A percentile compares a stretch with the other conserved stretches of the same genome.
Conservation (phyloP, 2,329 filamentous ascomycete species). For the Zasmidium angulare region DNA sequence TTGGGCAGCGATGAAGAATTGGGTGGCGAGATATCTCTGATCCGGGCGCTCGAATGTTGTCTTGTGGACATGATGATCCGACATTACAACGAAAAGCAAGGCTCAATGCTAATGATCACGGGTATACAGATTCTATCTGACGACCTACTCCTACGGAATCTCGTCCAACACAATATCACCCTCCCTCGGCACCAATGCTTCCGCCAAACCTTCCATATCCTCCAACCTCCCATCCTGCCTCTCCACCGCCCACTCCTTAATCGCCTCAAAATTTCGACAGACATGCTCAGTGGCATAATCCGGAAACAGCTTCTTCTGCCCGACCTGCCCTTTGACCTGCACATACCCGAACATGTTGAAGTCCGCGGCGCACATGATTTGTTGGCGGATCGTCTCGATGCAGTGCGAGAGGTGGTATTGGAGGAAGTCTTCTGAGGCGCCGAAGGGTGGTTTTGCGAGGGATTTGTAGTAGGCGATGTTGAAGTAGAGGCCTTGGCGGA, state of each 20-base stretch:
- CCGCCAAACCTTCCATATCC: not conserved
- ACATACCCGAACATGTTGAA: slow-evolving; percentile 62
- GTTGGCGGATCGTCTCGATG: slow-evolving; percentile 61
- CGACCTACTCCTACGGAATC: too few relatives aligned
- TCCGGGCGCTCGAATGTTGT: too few relatives aligned
- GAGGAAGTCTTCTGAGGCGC: slow-evolving; percentile 29
- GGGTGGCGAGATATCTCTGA: too few relatives aligned
- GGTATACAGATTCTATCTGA: too few relatives aligned
- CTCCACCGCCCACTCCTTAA: slow-evolving; percentile 55
- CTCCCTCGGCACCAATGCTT: not conserved
- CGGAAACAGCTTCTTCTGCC: slow-evolving; percentile 34
- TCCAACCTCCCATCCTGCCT: slow-evolving; percentile 41
- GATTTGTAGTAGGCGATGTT: slow-evolving; percentile 60
- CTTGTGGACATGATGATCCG: too few relatives aligned
- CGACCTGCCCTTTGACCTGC: slow-evolving; percentile 47
- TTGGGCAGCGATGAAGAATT: not conserved
- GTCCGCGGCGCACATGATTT: slow-evolving; percentile 64
- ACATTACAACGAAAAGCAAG: too few relatives aligned
- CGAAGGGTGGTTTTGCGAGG: slow-evolving; percentile 53
- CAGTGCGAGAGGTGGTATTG: slow-evolving; percentile 52
- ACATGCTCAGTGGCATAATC: slow-evolving; percentile 63
- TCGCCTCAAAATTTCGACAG: slow-evolving; percentile 58
- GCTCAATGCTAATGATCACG: too few relatives aligned
- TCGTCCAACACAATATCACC: not conserved
- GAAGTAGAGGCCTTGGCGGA: slow-evolving; percentile 59